phyloP scores from a whole-genome alignment of 2,329 filamentous ascomycete species.

The Knufia petricola region DNA sequence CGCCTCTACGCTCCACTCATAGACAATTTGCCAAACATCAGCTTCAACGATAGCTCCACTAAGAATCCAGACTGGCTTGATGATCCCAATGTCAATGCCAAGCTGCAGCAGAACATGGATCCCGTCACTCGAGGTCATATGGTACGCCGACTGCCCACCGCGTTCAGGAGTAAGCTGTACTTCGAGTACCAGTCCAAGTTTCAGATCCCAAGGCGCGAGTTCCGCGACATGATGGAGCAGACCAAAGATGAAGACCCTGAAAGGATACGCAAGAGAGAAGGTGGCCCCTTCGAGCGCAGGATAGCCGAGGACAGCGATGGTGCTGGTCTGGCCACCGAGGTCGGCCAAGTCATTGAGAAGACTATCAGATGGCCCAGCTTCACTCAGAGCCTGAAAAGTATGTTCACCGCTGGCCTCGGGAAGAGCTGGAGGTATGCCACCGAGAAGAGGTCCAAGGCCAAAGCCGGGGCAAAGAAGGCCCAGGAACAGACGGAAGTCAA shows the following conservation, averaged over 20 bases:
- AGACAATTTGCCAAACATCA: conserved; percentile 78
- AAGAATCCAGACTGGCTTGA: conserved; percentile 53
- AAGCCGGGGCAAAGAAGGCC: conserved; percentile 17
- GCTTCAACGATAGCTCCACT: conserved; percentile 58
- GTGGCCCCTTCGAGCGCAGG: conserved; percentile 74
- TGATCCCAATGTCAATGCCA: conserved; percentile 54
- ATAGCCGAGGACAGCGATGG: conserved; percentile 62
- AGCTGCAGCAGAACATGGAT: conserved; percentile 82
- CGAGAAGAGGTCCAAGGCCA: conserved; percentile 58
- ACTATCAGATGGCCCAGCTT: conserved; percentile 91
- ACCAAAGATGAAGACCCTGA: conserved; percentile 56
- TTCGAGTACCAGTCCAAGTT: conserved; percentile 92
- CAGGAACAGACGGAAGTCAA: conserved; percentile 8
- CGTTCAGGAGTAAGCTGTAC: conserved; percentile 82
- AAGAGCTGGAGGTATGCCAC: conserved; percentile 65
- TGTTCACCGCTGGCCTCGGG: conserved; percentile 64
- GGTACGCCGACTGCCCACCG: conserved; percentile 78
- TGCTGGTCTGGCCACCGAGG: conserved; percentile 55
- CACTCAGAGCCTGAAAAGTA: conserved; percentile 73
- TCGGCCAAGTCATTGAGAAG: conserved; percentile 68
- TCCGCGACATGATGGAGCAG: conserved; percentile 73
- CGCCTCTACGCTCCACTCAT: conserved; percentile 84
- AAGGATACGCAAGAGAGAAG: conserved; percentile 63
- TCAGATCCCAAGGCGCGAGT: conserved; percentile 72
- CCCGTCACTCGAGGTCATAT: conserved; percentile 86